Base-by-base conservation (phyloP, 495 filamentous ascomycete genomes). In the Penicillium crystallinum region DNA sequence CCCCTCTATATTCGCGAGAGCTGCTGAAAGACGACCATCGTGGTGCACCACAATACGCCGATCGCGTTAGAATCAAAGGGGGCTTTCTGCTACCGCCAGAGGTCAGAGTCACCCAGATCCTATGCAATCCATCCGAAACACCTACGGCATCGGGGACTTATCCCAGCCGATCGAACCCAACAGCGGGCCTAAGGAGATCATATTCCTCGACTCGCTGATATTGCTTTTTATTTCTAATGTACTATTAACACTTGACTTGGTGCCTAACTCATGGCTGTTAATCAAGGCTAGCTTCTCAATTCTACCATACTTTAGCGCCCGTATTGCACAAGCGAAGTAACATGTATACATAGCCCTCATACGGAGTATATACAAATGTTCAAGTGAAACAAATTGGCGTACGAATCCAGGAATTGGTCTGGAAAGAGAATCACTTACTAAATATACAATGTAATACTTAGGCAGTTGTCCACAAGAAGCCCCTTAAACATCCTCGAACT, bases 21-120 rank as follows among this genome's bases (percentile, higher is more conserved):
- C 19, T 31, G 19, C 48, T 51, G 19, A 18, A 31, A 34, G 31
- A 34, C 31, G 31, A 34, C 31, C 31, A 34, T 34, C 31, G 31
- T 34, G 31, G 31, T 34, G 31, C 31, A 34, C 31, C 23, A 27
- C 23, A 27, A 27, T 27, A 36, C 15, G 19, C 14, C 34, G 17
- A 31, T n/a, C 18, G 34, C 34, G 15, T 30, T n/a, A 27, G 37
- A 15, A 43, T 52, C 49, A 52, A 52, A 44, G 49, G 49, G 17
- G 49, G 49, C 29, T 52, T 52, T 23, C 17, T 52, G 12, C 49
- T 52, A 39, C 49, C 49, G 34, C 18, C 23, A 8, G 38, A 52
- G 18, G 30, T 52, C 39, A 30, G 49, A 27, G 39, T 19, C 30
- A 23, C 49, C 29, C 22, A 52, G 36, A 52, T 52, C 34, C 34